Base-by-base conservation (phyloP, 768 basidiomycete species). In the Lyophyllum shimeji region DNA sequence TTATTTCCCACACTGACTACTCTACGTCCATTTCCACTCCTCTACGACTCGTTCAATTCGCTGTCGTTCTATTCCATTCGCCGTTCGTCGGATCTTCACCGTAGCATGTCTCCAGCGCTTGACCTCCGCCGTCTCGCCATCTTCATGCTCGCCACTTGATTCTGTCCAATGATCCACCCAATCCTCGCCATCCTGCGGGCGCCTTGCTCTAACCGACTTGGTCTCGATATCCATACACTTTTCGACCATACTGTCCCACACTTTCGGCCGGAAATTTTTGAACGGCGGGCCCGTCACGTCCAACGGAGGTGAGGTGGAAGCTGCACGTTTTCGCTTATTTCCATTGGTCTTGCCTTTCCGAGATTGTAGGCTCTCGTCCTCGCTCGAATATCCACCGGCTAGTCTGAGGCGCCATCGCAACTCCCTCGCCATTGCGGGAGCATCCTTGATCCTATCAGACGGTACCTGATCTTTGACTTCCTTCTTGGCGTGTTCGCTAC, bases 381-480 rank as follows among this genome's bases (percentile, higher is more conserved):
- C 89, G 62, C 88, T 90, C 15, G 74, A 67, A 56, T 82, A 74
- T 25, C 89, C 88, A 6, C 76, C 71, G 4, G 83, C 83, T 43
- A 83, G 70, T 53, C 82, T 81, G 25, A 87, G 79, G 47, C 95
- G 81, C 95, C 95, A 97, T 43, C 89, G 78, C 43, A 97, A 72
- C 67, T 97, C 95, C 60, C 92, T 76, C 17, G 93, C 93, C 52
- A 93, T 67, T 2, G 87, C 88, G 2, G 89, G 74, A 17, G 89
- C 82, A 71, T 97, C 95, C 66, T 90, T 90, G 55, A 95, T 82
- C 52, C 85, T 83, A 60, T 95, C 94, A 8, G 67, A 62, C 1
- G 95, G 95, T 18, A 96, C 83, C 55, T 90, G 83, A 50, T 95
- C 94, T 64, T 82, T 88, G 2, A 84, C 82, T 63, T 93, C 86